Percentiles rank a stretch among this genome's conserved stretches.
Conservation (phyloP, 2,329 filamentous ascomycete genomes). For the Gyromitra esculenta region DNA sequence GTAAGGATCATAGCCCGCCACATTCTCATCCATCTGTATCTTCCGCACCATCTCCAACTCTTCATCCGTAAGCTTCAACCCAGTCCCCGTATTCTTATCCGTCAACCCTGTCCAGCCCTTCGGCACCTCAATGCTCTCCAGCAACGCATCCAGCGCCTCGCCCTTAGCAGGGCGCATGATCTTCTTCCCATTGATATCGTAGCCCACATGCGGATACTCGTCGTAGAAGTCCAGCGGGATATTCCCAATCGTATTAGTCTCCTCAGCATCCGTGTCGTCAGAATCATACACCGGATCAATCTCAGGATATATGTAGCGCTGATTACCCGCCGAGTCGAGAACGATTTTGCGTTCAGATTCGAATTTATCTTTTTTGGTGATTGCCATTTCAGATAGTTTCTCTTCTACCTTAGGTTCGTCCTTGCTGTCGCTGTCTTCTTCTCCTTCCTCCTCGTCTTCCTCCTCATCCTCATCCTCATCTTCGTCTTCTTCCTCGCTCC, state of each 20-base stretch:
- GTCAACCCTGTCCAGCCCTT: slow-evolving; percentile 97
- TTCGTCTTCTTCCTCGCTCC: slow-evolving; percentile 63
- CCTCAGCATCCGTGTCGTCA: slow-evolving; percentile 86
- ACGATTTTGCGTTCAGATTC: slow-evolving; percentile 65
- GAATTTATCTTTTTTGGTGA: slow-evolving; percentile 61
- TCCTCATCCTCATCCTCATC: slow-evolving; percentile 62
- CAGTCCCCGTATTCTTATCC: slow-evolving; percentile 92
- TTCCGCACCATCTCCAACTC: slow-evolving; percentile 88
- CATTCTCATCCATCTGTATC: slow-evolving; percentile 84
- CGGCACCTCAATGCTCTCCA: slow-evolving; percentile 96
- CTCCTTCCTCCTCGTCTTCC: slow-evolving; percentile 61
- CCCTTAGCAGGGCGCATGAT: slow-evolving; percentile 96
- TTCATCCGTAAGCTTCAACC: slow-evolving; percentile 83
- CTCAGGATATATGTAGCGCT: slow-evolving; percentile 90
- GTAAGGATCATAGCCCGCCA: slow-evolving; percentile 84
- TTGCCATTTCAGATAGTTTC: slow-evolving; percentile 58
- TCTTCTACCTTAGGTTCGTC: slow-evolving; percentile 62
- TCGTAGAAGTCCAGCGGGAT: slow-evolving; percentile 97
- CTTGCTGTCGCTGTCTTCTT: slow-evolving; percentile 59
- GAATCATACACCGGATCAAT: slow-evolving; percentile 96
- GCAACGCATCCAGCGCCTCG: slow-evolving; percentile 87
- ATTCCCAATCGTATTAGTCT: slow-evolving; percentile 90
- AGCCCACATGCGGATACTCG: slow-evolving; percentile 96
- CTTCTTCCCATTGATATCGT: slow-evolving; percentile 98
- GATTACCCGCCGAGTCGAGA: slow-evolving; percentile 87